Conservation (phyloP, 768 basidiomycete species). For the Mrakia gelida region DNA sequence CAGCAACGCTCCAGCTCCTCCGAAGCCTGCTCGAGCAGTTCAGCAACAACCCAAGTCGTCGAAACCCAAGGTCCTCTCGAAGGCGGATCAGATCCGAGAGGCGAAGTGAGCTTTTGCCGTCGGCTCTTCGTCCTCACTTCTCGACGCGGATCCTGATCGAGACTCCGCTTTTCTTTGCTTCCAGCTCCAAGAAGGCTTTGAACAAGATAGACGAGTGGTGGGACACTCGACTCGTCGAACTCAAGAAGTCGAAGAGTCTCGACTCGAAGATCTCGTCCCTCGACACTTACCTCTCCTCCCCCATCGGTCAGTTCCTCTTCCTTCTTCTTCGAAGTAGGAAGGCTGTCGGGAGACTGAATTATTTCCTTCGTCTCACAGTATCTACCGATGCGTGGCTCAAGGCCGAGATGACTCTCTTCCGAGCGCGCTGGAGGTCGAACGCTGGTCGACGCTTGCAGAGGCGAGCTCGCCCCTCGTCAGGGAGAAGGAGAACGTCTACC, state of each 20-base stretch:
- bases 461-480: no score
- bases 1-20: background rate
- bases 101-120: background rate
- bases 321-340: background rate
- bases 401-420: background rate
- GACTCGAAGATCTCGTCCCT: background rate
- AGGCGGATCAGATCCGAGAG: background rate
- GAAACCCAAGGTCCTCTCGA: background rate
- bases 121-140: background rate
- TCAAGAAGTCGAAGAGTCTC: background rate
- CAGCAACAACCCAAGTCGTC: background rate
- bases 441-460: background rate
- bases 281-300: background rate
- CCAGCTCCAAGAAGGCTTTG: background rate
- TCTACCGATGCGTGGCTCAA: background rate
- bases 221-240: background rate
- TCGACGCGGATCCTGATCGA: background rate
- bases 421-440: background rate
- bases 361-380: background rate
- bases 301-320: background rate
- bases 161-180: no score
- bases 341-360: background rate
- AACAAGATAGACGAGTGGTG: background rate
- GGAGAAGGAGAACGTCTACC: background rate
- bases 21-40: background rate